A percentile compares a stretch with the other conserved stretches of the same genome.
phyloP scores from a whole-genome alignment of 495 filamentous ascomycete species.

The Aspergillus conjunctus region DNA sequence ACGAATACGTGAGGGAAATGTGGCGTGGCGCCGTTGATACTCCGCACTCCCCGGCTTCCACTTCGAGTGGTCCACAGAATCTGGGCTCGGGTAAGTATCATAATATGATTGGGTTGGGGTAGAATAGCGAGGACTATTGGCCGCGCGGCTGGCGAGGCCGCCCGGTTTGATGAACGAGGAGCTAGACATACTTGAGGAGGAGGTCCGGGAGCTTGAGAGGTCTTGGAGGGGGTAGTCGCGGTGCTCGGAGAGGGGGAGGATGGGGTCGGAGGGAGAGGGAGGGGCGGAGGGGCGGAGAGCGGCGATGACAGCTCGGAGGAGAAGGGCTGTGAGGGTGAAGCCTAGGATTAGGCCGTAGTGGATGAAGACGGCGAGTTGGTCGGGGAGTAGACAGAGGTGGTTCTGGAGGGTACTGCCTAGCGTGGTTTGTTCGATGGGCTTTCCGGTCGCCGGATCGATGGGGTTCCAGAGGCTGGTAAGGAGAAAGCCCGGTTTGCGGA shows the following conservation, averaged over 20 bases:
- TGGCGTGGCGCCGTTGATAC: conserved; percentile 17
- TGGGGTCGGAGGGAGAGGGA: conserved; percentile 22
- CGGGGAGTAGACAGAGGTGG: conserved; percentile 88
- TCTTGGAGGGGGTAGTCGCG: conserved; percentile 20
- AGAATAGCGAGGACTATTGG: conserved; percentile 28
- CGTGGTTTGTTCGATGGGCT: conserved; percentile 46
- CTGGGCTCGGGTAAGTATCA: conserved; percentile 33
- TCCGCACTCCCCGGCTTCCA: conserved; percentile 25
- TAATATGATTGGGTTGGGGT: conserved; percentile 26
- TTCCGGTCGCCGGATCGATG: conserved; percentile 62
- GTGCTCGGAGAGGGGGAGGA: conserved; percentile 44
- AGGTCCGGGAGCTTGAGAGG: conserved; percentile 28
- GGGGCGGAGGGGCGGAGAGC: conserved; percentile 25
- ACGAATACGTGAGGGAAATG: conserved; percentile 21
- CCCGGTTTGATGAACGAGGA: conserved; percentile 35
- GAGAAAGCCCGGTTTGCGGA: conserved; percentile 82
- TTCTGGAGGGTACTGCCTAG: conserved; percentile 68
- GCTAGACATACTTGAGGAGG: conserved; percentile 44
- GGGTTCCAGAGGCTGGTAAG: conserved; percentile 93
- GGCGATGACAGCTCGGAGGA: conserved; percentile 61
- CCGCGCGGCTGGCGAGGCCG: conserved; percentile 39
- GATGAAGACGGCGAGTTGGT: conserved; percentile 80
- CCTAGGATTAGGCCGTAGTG: conserved; percentile 66
- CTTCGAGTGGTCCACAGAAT: conserved; percentile 21
- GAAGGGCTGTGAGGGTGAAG: conserved; percentile 60